These are phyloP conservation scores for Acanthamoeba castellanii DNA, from an alignment of 208 protist species.

Conservation along the genomic window DNA sequence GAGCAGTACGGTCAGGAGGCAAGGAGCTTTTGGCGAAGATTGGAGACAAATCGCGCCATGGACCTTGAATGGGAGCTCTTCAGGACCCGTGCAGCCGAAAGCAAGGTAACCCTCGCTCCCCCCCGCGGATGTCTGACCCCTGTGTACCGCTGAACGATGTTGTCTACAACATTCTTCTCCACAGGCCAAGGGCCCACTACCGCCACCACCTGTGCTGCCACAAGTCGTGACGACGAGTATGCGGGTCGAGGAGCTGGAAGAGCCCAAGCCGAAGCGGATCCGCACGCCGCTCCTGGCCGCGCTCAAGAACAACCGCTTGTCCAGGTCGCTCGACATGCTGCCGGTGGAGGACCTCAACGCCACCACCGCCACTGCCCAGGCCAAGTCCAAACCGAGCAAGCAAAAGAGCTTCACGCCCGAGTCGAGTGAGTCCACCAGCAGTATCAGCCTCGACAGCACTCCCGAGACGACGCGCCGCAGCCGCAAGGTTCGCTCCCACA, in stretches of 20 bases:
- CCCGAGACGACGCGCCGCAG: no score
- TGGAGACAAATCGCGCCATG: neutral
- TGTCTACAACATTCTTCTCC: no score
- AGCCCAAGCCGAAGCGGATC: neutral
- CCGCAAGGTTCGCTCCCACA: no score
- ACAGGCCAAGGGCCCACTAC: no score
- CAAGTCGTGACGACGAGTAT: neutral
- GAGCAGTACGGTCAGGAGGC: no score
- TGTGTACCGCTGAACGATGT: neutral
- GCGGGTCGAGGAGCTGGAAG: neutral
- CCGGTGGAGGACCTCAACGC: neutral
- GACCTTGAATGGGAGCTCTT: neutral
- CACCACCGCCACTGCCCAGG: neutral
- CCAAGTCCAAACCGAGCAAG: neutral
- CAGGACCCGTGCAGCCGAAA: neutral
- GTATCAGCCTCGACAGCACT: no score
- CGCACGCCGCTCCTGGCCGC: neutral
- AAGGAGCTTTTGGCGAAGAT: no score
- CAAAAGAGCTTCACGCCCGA: no score
- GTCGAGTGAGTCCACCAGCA: no score
- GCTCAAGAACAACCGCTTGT: slow-evolving; percentile 17
- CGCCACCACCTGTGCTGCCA: no score
- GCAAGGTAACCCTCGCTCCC: neutral
- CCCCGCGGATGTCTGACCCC: no score
- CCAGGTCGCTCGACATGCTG: slow-evolving; percentile 17